Conservation (phyloP, 2,329 filamentous ascomycete species). For the Colletotrichum cordylinicola region DNA sequence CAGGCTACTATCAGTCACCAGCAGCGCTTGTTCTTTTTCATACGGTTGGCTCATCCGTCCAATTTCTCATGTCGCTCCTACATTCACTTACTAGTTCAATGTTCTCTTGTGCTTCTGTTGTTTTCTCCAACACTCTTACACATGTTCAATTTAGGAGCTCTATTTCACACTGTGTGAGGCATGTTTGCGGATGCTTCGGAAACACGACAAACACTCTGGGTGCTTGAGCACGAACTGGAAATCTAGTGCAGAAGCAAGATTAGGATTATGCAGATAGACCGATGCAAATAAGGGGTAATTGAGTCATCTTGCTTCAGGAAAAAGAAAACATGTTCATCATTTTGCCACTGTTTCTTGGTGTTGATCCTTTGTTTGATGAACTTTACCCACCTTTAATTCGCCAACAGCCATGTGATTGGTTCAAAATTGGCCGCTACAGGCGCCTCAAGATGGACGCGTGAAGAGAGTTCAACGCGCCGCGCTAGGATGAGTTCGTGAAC, state of each 20-base stretch:
- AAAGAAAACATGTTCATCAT: not conserved
- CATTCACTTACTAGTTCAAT: no score
- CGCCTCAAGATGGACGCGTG: not conserved
- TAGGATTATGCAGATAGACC: not conserved
- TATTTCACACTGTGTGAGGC: no score
- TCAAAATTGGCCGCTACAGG: accelerated
- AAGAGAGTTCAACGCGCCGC: not conserved
- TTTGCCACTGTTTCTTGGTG: not conserved
- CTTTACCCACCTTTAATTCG: not conserved
- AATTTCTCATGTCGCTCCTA: no score
- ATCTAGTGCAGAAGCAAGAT: not conserved
- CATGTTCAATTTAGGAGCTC: no score
- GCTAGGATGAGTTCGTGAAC: not conserved
- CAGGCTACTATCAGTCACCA: no score
- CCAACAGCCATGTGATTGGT: not conserved
- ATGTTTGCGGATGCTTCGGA: not conserved
- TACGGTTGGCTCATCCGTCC: no score
- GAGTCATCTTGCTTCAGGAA: not conserved
- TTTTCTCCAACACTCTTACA: no score
- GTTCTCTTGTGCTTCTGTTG: no score
- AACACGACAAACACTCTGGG: not conserved
- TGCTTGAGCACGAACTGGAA: not conserved
- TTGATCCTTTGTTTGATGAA: not conserved
- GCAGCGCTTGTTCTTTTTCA: no score
- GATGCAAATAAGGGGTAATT: not conserved